Percentiles rank a stretch among this genome's conserved stretches.
Conservation (phyloP, 768 basidiomycete genomes). For the Termitomyces sp. region DNA sequence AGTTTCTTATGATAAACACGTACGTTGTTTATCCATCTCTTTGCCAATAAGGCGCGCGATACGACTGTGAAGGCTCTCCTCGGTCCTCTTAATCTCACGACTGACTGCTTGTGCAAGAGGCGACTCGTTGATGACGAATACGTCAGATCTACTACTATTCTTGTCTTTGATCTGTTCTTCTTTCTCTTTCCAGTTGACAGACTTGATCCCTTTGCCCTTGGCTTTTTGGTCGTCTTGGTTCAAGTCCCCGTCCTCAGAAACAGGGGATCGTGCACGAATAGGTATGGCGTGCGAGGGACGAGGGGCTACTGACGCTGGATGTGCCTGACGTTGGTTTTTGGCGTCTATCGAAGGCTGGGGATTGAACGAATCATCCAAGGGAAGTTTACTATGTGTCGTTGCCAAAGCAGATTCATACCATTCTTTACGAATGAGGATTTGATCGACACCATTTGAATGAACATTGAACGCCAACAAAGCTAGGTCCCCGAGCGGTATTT, state of each 20-base stretch:
- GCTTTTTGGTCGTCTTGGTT: conserved; percentile 53
- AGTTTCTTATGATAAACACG: conserved; percentile 24
- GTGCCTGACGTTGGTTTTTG: conserved; percentile 21
- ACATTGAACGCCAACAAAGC: conserved; percentile 85
- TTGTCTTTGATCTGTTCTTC: conserved; percentile 32
- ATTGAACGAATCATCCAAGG: conserved; percentile 34
- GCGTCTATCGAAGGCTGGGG: conserved; percentile 15
- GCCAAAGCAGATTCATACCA: conserved; percentile 73
- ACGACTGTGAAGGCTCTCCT: conserved; percentile 71
- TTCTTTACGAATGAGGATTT: conserved; percentile 80
- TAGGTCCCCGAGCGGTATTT: conserved; percentile 68
- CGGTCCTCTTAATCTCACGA: conserved; percentile 79
- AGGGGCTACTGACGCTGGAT: conserved; percentile 15
- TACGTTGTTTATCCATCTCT: conserved; percentile 90
- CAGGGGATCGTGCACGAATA: conserved; percentile 57
- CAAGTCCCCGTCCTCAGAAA: conserved; percentile 69
- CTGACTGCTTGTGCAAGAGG: conserved; percentile 53
- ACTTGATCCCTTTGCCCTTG: conserved; percentile 58
- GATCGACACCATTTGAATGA: conserved; percentile 87
- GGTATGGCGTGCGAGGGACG: conserved; percentile 20
- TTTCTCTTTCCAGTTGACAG: conserved; percentile 48
- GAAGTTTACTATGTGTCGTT: conserved; percentile 57
- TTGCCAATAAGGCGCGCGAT: conserved; percentile 77
- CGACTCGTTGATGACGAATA: conserved; percentile 41
- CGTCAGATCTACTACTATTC: conserved; percentile 26